A percentile compares a stretch with the other conserved stretches of the same genome.
These are phyloP conservation scores for Macrotyloma uniflorum DNA, from an alignment of 306 rosid genomes.

Conservation along the genomic window DNA sequence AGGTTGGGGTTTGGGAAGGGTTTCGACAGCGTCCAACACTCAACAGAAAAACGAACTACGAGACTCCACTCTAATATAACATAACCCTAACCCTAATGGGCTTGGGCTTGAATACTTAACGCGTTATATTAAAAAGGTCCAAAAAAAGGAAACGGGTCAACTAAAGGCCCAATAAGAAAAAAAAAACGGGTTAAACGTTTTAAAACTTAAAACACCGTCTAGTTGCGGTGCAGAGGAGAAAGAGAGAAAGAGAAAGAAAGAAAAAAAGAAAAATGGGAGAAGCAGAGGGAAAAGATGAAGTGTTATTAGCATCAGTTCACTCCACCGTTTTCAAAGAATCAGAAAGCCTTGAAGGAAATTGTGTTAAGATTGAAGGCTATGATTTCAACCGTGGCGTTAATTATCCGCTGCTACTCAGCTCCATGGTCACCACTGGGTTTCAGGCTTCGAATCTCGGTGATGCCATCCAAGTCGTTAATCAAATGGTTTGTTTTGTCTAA, in stretches of 20 bases:
- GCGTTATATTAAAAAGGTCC: not conserved
- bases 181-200: no score
- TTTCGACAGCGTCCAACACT: conserved; percentile 9
- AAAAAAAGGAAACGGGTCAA: not conserved
- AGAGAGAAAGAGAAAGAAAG: not conserved
- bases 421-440: conserved; percentile 77
- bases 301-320: conserved; percentile 40
- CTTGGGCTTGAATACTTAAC: not conserved
- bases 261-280: not conserved
- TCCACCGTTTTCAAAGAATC: conserved; percentile 76
- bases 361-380: conserved; percentile 68
- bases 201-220: not conserved
- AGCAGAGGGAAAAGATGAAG: conserved; percentile 27
- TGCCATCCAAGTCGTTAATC: conserved; percentile 71
- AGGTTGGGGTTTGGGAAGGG: not conserved
- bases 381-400: conserved; percentile 78
- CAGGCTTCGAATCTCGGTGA: conserved; percentile 91
- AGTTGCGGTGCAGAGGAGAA: no score
- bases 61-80: not conserved
- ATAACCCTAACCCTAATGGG: conserved; percentile 22
- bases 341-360: conserved; percentile 62
- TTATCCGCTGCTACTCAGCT: conserved; percentile 62
- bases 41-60: not conserved
- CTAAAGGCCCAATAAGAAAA: not conserved
- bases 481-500: conserved; percentile 65